Conservation (phyloP, 164 flowering plant species). For the Malania oleifera region DNA sequence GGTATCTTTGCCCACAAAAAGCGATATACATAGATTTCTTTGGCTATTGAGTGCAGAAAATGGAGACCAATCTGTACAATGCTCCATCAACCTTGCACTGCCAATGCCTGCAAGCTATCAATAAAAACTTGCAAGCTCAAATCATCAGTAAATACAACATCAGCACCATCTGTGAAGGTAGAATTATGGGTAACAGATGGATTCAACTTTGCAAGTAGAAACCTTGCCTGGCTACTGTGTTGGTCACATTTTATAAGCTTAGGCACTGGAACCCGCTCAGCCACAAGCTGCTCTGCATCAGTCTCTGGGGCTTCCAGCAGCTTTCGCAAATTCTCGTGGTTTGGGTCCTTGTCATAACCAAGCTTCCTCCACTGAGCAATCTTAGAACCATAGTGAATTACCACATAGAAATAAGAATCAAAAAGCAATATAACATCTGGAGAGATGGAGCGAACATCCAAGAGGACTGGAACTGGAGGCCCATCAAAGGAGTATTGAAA, state of each 20-base stretch:
- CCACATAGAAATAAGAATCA: slow-evolving; percentile 83
- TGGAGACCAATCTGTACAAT: neutral
- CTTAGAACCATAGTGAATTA: slow-evolving; percentile 80
- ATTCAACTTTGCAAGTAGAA: slow-evolving; percentile 87
- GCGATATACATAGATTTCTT: neutral
- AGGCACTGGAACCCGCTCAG: slow-evolving; percentile 76
- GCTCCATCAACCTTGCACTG: slow-evolving; percentile 61
- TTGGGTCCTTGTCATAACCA: slow-evolving; percentile 70
- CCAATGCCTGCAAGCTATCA: slow-evolving; percentile 75
- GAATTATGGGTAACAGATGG: slow-evolving; percentile 85
- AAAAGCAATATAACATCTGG: slow-evolving; percentile 80
- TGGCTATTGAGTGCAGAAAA: neutral
- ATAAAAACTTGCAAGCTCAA: slow-evolving; percentile 79
- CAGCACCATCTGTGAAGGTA: slow-evolving; percentile 41
- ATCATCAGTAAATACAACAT: slow-evolving; percentile 82
- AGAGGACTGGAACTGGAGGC: slow-evolving; percentile 78
- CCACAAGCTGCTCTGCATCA: slow-evolving; percentile 69
- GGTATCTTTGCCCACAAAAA: no score
- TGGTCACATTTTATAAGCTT: slow-evolving; percentile 80
- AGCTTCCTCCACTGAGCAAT: slow-evolving; percentile 86
- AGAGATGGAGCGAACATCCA: slow-evolving; percentile 73
- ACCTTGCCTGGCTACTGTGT: slow-evolving; percentile 87
- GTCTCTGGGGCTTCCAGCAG: slow-evolving; percentile 75
- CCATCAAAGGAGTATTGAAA: slow-evolving; percentile 78
- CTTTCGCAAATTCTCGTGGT: slow-evolving; percentile 69